These are phyloP conservation scores for Rhodocollybia butyracea DNA, from an alignment of 768 basidiomycete genomes.

Conservation along the genomic window DNA sequence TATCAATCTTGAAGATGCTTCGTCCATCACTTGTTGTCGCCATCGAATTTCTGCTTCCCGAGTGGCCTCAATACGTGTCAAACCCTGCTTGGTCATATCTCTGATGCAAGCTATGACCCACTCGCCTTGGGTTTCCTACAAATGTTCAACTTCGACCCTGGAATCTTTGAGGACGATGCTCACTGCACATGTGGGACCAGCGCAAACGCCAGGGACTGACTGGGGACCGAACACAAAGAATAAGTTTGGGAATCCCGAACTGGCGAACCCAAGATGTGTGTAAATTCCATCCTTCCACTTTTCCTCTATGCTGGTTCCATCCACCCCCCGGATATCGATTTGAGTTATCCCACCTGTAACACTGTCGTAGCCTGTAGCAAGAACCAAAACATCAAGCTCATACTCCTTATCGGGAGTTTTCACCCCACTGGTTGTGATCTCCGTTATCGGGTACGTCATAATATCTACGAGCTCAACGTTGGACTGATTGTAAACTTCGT, in stretches of 20 bases:
- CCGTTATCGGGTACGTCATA: constrained; percentile 16
- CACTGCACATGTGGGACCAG: neutral
- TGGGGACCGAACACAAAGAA: constrained; percentile 23
- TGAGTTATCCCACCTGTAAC: constrained; percentile 21
- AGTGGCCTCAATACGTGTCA: constrained; percentile 8
- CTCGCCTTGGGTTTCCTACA: constrained; percentile 16
- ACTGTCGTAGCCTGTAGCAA: constrained; percentile 24
- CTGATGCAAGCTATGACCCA: constrained; percentile 15
- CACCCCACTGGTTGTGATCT: constrained; percentile 19
- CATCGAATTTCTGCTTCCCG: constrained; percentile 6
- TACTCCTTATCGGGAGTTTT: constrained; percentile 17
- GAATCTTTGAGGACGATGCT: neutral
- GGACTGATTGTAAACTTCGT: constrained; percentile 22
- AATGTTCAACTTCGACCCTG: neutral
- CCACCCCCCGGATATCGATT: constrained; percentile 19
- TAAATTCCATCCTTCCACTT: constrained; percentile 20
- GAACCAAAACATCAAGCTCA: constrained; percentile 19
- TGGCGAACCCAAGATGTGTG: constrained; percentile 22
- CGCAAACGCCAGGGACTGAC: constrained; percentile 16
- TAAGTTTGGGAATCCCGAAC: constrained; percentile 21
- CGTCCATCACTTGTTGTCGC: constrained; percentile 7
- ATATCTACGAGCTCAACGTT: constrained; percentile 22
- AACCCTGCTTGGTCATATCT: constrained; percentile 6
- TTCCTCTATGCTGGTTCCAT: constrained; percentile 18
- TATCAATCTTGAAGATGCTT: neutral